Evolutionary conservation across 352 stramenopile genomes (phyloP).

Genomic region (Phytophthora idaei): DNA sequence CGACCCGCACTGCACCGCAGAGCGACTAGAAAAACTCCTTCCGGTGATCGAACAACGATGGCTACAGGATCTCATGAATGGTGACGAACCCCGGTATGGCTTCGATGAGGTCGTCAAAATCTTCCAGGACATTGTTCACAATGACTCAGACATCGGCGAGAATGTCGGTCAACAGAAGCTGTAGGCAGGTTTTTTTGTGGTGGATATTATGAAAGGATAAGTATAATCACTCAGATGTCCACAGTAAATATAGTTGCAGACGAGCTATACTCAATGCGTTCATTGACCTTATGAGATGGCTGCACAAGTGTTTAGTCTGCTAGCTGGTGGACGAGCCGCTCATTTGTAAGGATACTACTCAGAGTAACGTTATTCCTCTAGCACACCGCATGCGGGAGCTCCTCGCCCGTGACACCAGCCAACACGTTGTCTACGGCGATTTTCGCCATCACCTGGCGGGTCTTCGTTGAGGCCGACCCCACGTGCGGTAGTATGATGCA

Average conservation of each 20-base stretch:
- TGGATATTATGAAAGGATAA: conserved; percentile 4
- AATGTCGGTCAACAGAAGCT: conserved; percentile 12
- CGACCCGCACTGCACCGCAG: conserved; percentile 22
- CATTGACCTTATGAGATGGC: neutral
- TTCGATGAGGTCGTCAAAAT: conserved; percentile 41
- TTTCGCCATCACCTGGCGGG: conserved; percentile 71
- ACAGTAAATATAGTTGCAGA: conserved; percentile 8
- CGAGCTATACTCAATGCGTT: conserved; percentile 1
- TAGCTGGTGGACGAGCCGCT: neutral
- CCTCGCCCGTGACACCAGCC: conserved; percentile 45
- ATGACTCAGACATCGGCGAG: conserved; percentile 14
- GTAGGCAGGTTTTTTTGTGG: conserved; percentile 5
- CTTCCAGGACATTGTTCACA: conserved; percentile 26
- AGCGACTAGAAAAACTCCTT: conserved; percentile 33
- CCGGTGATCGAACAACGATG: conserved; percentile 37
- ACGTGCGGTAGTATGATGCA: conserved; percentile 61
- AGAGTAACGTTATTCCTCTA: conserved; percentile 3
- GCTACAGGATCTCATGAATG: conserved; percentile 35
- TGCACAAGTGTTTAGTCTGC: conserved; percentile 1
- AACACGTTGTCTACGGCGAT: conserved; percentile 68
- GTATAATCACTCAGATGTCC: conserved; percentile 6
- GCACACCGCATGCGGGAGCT: conserved; percentile 48
- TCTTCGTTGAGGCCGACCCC: conserved; percentile 56
- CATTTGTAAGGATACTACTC: neutral
- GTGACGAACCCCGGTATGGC: conserved; percentile 37